phyloP scores from a whole-genome alignment of 495 filamentous ascomycete species.

The Tuber melanosporum region DNA sequence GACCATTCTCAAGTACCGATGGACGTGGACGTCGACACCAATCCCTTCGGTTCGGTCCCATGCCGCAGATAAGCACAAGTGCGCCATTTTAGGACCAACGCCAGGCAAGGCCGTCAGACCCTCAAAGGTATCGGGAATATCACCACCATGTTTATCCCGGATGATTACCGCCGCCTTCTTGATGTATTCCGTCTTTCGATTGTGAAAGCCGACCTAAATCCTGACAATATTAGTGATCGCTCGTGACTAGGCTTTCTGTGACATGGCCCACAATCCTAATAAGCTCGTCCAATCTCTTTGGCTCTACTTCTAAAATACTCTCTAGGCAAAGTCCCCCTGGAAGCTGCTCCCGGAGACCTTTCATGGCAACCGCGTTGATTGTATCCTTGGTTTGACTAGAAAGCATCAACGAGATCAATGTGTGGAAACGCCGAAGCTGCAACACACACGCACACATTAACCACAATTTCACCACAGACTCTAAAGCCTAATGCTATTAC shows the following conservation, averaged over 20 bases:
- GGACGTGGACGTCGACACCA: slow-evolving; percentile 63
- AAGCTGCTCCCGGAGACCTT: slow-evolving; percentile 66
- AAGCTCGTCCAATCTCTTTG: slow-evolving; percentile 64
- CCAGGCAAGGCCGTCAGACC: slow-evolving; percentile 77
- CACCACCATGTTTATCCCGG: slow-evolving; percentile 58
- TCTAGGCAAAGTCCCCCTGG: slow-evolving; percentile 64
- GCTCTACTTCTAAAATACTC: slow-evolving; percentile 68
- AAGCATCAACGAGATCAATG: slow-evolving; percentile 89
- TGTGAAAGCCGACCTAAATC: slow-evolving; percentile 90
- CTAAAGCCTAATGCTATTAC: not conserved
- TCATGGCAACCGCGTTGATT: slow-evolving; percentile 79
- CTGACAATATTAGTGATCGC: slow-evolving; percentile 28
- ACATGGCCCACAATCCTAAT: slow-evolving; percentile 48
- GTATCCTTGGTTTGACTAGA: slow-evolving; percentile 95
- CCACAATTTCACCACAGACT: not conserved
- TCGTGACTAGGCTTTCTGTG: not conserved
- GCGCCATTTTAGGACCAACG: slow-evolving; percentile 96
- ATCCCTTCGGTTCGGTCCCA: slow-evolving; percentile 58
- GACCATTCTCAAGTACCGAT: slow-evolving; percentile 48
- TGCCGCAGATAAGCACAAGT: slow-evolving; percentile 70
- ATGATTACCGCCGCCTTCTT: slow-evolving; percentile 69
- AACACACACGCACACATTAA: slow-evolving; percentile 5
- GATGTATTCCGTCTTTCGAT: slow-evolving; percentile 81
- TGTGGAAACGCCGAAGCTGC: slow-evolving; percentile 77
- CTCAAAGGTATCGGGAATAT: slow-evolving; percentile 77